Conservation (phyloP, 495 filamentous ascomycete genomes). For the Aspergillus leporis region DNA sequence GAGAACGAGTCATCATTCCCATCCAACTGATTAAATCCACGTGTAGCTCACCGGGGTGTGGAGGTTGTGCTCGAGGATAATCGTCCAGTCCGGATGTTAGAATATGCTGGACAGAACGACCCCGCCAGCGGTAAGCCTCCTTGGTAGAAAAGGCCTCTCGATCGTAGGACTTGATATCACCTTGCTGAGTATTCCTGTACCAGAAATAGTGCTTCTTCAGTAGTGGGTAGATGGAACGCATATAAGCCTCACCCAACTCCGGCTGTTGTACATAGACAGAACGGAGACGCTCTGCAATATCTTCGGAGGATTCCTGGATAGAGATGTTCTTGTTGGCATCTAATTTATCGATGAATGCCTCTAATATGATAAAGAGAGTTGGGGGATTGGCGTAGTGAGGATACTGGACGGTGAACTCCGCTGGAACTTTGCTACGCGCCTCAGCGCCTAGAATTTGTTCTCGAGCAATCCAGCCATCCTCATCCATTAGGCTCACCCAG, state of each 20-base stretch:
- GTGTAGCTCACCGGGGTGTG: slow-evolving; percentile 97
- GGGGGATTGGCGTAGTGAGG: slow-evolving; percentile 98
- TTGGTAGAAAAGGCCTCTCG: slow-evolving; percentile 80
- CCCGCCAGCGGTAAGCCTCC: slow-evolving; percentile 95
- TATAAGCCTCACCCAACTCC: slow-evolving; percentile 68
- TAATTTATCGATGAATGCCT: slow-evolving; percentile 77
- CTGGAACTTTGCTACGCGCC: slow-evolving; percentile 91
- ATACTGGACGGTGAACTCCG: slow-evolving; percentile 95
- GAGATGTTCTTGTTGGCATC: slow-evolving; percentile 38
- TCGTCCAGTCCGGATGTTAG: slow-evolving; percentile 94
- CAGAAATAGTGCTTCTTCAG: slow-evolving; percentile 89
- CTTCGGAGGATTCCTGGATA: slow-evolving; percentile 23
- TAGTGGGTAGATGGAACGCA: slow-evolving; percentile 84
- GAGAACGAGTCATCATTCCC: slow-evolving; percentile 84
- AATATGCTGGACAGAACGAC: slow-evolving; percentile 81
- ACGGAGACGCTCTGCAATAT: slow-evolving; percentile 38
- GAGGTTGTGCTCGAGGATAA: slow-evolving; percentile 90
- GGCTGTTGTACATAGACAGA: slow-evolving; percentile 65
- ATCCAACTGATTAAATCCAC: slow-evolving; percentile 95
- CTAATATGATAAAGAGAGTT: slow-evolving; percentile 89
- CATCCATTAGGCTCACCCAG: slow-evolving; percentile 95
- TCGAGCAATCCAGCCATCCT: slow-evolving; percentile 95
- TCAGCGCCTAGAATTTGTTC: slow-evolving; percentile 96
- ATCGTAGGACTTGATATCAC: slow-evolving; percentile 89
- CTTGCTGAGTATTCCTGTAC: slow-evolving; percentile 89